A percentile compares a stretch with the other conserved stretches of the same genome.
Evolutionary conservation across 495 filamentous ascomycete species (phyloP).

Genomic region (Penicillium paxilli): DNA sequence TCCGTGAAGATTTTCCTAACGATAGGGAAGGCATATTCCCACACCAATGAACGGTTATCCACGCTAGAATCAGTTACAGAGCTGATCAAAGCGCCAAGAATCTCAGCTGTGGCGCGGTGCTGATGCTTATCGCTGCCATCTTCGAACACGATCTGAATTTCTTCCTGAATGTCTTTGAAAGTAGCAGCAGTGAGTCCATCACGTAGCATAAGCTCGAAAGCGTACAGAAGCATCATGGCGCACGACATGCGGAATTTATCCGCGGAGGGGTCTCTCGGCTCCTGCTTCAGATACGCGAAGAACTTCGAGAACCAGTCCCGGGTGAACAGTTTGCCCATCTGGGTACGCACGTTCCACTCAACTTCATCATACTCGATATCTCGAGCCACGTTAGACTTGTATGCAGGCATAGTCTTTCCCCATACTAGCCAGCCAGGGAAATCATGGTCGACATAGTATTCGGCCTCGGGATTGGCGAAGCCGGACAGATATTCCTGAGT

Average conservation of each 20-base stretch:
- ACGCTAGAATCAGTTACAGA: constrained; percentile 70
- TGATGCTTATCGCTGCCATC: constrained; percentile 98
- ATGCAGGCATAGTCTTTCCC: constrained; percentile 80
- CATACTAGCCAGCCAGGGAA: constrained; percentile 98
- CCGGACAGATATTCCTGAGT: constrained; percentile 73
- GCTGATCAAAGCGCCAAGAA: constrained; percentile 79
- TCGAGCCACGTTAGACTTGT: constrained; percentile 63
- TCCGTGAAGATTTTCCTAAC: constrained; percentile 82
- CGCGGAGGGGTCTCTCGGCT: constrained; percentile 77
- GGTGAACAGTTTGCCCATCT: constrained; percentile 78
- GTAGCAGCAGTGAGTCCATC: constrained; percentile 70
- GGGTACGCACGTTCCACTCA: constrained; percentile 71
- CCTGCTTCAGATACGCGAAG: constrained; percentile 94
- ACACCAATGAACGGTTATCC: constrained; percentile 70
- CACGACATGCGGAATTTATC: constrained; percentile 90
- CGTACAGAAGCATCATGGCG: constrained; percentile 79
- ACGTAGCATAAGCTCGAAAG: constrained; percentile 80
- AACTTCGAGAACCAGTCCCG: constrained; percentile 83
- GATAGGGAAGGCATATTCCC: constrained; percentile 89
- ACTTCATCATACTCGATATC: constrained; percentile 81
- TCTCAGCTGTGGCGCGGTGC: constrained; percentile 93
- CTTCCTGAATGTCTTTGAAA: constrained; percentile 84
- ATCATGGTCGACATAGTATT: constrained; percentile 89
- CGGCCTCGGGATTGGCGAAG: constrained; percentile 77
- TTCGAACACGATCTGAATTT: constrained; percentile 71